A percentile compares a stretch with the other conserved stretches of the same genome.
phyloP scores from a whole-genome alignment of 805 yeast genomes.

The Osmozyma mogii region DNA sequence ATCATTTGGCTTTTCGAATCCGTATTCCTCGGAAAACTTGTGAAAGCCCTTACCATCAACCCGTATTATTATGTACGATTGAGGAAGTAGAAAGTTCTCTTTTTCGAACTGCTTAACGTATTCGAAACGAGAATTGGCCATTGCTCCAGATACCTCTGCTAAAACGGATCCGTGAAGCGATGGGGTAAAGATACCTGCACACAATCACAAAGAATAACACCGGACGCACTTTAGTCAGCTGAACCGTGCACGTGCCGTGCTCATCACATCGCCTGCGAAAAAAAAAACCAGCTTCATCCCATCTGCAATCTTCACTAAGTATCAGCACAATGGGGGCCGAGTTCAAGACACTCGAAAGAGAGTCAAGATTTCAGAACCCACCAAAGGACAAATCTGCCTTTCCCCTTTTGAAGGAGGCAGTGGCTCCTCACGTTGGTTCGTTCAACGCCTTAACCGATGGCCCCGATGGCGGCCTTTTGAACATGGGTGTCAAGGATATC shows the following conservation, averaged over 20 bases:
- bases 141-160: no score
- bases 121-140: slow-evolving; percentile 85
- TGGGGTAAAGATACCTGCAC: background rate
- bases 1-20: slow-evolving; percentile 87
- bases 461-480: slow-evolving; percentile 74
- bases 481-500: slow-evolving; percentile 80
- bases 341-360: slow-evolving; percentile 82
- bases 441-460: slow-evolving; percentile 94
- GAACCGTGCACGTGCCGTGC: background rate
- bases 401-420: slow-evolving; percentile 82
- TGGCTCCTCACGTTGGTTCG: slow-evolving; percentile 91
- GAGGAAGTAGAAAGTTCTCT: slow-evolving; percentile 65
- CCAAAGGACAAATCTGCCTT: slow-evolving; percentile 79
- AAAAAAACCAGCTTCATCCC: slow-evolving; percentile 2
- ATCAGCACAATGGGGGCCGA: slow-evolving; percentile 38
- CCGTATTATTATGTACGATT: slow-evolving; percentile 74
- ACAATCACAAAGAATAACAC: slow-evolving; percentile 1
- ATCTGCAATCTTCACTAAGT: slow-evolving; percentile 3
- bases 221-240: background rate
- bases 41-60: slow-evolving; percentile 95
- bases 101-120: slow-evolving; percentile 79
- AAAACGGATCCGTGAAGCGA: no score
- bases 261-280: slow-evolving; percentile 1
- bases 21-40: slow-evolving; percentile 63
- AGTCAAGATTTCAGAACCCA: slow-evolving; percentile 76